These are phyloP conservation scores for Heimioporus punctisporus DNA, from an alignment of 1,284 basidiomycete species.

Conservation along the genomic window DNA sequence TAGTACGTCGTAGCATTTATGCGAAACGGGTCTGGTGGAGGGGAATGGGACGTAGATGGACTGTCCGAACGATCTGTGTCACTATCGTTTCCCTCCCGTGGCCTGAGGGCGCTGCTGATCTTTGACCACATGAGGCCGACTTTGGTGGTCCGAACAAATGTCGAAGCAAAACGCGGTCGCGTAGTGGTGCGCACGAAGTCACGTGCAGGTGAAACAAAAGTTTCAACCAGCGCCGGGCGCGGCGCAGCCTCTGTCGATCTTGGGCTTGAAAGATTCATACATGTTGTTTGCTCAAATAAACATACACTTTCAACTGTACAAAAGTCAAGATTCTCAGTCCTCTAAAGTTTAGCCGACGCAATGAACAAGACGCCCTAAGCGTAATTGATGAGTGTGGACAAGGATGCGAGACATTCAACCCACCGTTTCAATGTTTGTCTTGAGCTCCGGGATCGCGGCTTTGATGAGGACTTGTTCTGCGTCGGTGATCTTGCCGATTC, in stretches of 20 bases:
- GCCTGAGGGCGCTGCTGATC: conserved; percentile 55
- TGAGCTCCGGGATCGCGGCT: conserved; percentile 82
- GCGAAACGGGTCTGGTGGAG: conserved; percentile 62
- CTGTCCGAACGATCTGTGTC: conserved; percentile 36
- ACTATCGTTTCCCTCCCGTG: conserved; percentile 40
- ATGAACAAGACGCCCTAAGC: conserved; percentile 40
- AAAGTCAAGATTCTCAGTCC: neutral
- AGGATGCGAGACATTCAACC: conserved; percentile 6
- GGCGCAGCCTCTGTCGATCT: too few relatives aligned
- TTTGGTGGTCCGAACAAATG: neutral
- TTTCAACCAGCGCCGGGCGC: too few relatives aligned
- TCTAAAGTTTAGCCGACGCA: conserved; percentile 38
- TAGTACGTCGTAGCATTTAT: conserved; percentile 76
- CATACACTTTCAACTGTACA: conserved; percentile 6
- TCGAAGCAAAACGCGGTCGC: neutral
- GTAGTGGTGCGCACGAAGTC: conserved; percentile 20
- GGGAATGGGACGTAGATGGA: neutral
- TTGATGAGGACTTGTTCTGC: conserved; percentile 78
- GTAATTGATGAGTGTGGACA: neutral
- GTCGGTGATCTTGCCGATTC: conserved; percentile 74
- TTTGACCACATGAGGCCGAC: conserved; percentile 59
- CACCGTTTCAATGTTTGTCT: conserved; percentile 78
- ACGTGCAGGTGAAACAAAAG: conserved; percentile 17
- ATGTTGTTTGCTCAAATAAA: conserved; percentile 3
- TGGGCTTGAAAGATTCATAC: too few relatives aligned